phyloP scores from a whole-genome alignment of 805 yeast species.

The Cyberlindnera nakhonratchasimensis region DNA sequence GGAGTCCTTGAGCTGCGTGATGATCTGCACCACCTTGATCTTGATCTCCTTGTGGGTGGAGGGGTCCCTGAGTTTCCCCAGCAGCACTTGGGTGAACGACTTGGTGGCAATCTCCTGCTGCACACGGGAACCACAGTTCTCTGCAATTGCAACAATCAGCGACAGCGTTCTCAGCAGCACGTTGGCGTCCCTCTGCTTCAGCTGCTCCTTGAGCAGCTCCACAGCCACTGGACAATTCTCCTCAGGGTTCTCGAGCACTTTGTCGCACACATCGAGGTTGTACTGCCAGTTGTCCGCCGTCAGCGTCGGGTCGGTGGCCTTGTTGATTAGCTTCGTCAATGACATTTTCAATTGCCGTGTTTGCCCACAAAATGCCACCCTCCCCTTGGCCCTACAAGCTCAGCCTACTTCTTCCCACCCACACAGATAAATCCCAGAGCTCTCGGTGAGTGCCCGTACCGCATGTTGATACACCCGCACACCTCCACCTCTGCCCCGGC shows the following conservation, averaged over 20 bases:
- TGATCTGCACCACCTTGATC: slow-evolving; percentile 57
- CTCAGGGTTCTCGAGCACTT: slow-evolving; percentile 59
- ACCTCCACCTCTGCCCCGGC: no score
- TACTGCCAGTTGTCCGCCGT: slow-evolving; percentile 67
- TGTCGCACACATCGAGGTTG: slow-evolving; percentile 63
- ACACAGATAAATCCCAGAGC: no score
- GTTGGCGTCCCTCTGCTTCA: slow-evolving; percentile 57
- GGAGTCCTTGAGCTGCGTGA: slow-evolving; percentile 60
- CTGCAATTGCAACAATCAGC: slow-evolving; percentile 58
- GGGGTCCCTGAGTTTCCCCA: slow-evolving; percentile 48
- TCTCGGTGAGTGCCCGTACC: no score
- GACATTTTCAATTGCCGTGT: no score
- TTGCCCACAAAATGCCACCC: no score
- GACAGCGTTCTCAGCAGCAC: slow-evolving; percentile 58
- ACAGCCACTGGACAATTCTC: slow-evolving; percentile 36
- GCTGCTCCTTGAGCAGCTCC: slow-evolving; percentile 44
- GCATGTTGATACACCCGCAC: no score
- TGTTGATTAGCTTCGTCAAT: slow-evolving; percentile 19
- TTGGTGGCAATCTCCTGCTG: slow-evolving; percentile 60
- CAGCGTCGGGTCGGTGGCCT: slow-evolving; percentile 63
- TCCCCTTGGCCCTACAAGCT: no score
- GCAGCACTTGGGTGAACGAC: slow-evolving; percentile 45
- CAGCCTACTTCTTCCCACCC: no score
- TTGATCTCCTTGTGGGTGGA: slow-evolving; percentile 67
- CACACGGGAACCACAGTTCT: slow-evolving; percentile 72